phyloP scores from a whole-genome alignment of 2,329 filamentous ascomycete species.

The Daldinia eschscholtzii region DNA sequence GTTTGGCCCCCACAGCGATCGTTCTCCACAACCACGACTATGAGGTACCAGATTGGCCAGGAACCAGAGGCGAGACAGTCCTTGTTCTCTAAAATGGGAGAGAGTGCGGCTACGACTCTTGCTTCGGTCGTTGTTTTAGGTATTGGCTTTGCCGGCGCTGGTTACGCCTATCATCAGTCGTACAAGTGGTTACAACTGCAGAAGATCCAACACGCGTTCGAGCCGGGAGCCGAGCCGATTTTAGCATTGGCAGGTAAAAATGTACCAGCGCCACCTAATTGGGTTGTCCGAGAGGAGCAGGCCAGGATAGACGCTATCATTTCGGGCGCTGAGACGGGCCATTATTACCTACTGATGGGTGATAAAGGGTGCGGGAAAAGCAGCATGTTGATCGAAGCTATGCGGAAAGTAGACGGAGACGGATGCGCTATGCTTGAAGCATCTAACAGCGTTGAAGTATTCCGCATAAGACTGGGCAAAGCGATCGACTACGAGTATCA shows the following conservation, averaged over 20 bases:
- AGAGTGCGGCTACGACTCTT: slow-evolving; percentile 80
- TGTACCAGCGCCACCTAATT: slow-evolving; percentile 64
- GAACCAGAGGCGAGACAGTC: slow-evolving; percentile 42
- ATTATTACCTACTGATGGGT: slow-evolving; percentile 92
- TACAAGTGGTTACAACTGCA: slow-evolving; percentile 93
- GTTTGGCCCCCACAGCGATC: slow-evolving; percentile 37
- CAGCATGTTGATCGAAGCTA: slow-evolving; percentile 94
- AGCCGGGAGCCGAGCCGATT: slow-evolving; percentile 85
- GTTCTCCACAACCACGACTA: slow-evolving; percentile 37
- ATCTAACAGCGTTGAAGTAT: slow-evolving; percentile 94
- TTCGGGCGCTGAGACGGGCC: slow-evolving; percentile 76
- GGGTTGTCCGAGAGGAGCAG: slow-evolving; percentile 89
- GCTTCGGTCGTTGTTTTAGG: slow-evolving; percentile 80
- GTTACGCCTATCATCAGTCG: slow-evolving; percentile 81
- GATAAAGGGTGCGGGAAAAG: slow-evolving; percentile 98
- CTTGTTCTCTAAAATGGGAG: slow-evolving; percentile 73
- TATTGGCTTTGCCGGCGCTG: slow-evolving; percentile 73
- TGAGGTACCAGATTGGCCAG: slow-evolving; percentile 27
- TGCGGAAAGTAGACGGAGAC: slow-evolving; percentile 91
- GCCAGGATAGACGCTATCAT: slow-evolving; percentile 85
- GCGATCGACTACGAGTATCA: slow-evolving; percentile 96
- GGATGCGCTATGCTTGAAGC: slow-evolving; percentile 96
- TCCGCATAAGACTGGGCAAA: slow-evolving; percentile 91
- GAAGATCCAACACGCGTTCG: slow-evolving; percentile 94
- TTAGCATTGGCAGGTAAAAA: slow-evolving; percentile 79